Percentiles rank a stretch among this genome's conserved stretches.
These are phyloP conservation scores for Pichia sp. DNA, from an alignment of 1,139 yeast genomes.

Conservation along the genomic window DNA sequence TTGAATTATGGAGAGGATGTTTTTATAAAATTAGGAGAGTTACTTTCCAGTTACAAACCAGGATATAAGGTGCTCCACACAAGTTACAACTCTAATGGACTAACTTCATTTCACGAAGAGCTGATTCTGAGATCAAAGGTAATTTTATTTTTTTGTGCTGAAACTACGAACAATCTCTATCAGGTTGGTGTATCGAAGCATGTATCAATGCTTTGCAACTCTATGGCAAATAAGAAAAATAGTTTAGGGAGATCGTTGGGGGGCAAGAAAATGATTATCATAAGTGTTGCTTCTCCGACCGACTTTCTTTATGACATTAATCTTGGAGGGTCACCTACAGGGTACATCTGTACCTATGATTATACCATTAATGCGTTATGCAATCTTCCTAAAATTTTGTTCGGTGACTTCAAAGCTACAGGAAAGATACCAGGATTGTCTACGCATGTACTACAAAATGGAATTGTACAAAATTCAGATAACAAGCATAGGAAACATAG, in stretches of 20 bases:
- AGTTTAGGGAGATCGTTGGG: neutral
- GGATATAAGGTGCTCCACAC: slow-evolving; percentile 16
- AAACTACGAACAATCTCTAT: slow-evolving; percentile 60
- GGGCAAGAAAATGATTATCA: slow-evolving; percentile 52
- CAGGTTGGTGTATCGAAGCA: slow-evolving; percentile 63
- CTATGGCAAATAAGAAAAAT: slow-evolving; percentile 5
- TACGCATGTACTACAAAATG: neutral
- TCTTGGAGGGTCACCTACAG: slow-evolving; percentile 48
- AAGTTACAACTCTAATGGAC: slow-evolving; percentile 60
- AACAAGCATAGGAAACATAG: slow-evolving; percentile 26
- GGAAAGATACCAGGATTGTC: slow-evolving; percentile 54
- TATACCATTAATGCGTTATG: slow-evolving; percentile 53
- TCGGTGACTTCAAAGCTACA: slow-evolving; percentile 51
- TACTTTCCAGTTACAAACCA: slow-evolving; percentile 29
- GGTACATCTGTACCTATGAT: slow-evolving; percentile 61
- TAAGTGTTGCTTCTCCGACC: slow-evolving; percentile 58
- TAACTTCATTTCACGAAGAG: slow-evolving; percentile 54
- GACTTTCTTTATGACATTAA: slow-evolving; percentile 47
- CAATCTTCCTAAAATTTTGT: slow-evolving; percentile 48
- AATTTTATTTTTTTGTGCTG: slow-evolving; percentile 57
- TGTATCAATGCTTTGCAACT: slow-evolving; percentile 36
- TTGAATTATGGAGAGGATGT: slow-evolving; percentile 16
- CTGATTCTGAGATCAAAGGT: slow-evolving; percentile 53
- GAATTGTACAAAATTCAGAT: slow-evolving; percentile 9
- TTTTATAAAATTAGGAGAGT: slow-evolving; percentile 14